These are phyloP conservation scores for Thermomyces lanuginosus DNA, from an alignment of 2,329 filamentous ascomycete species.

Conservation along the genomic window DNA sequence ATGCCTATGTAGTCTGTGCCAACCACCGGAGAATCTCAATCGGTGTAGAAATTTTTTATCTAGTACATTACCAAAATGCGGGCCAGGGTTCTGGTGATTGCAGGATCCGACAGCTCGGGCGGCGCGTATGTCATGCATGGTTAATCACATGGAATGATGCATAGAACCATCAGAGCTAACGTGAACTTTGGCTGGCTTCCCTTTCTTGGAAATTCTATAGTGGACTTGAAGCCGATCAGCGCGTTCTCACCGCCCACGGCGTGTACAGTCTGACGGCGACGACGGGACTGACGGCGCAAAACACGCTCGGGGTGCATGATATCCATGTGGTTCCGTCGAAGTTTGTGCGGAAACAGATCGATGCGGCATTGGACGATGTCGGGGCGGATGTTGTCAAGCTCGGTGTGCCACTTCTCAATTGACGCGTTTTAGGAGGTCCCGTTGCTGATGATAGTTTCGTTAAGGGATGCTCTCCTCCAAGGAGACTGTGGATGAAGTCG, in stretches of 20 bases:
- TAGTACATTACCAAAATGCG: slow-evolving; percentile 15
- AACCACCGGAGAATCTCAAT: too few relatives aligned
- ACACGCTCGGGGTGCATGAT: slow-evolving; percentile 67
- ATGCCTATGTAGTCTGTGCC: too few relatives aligned
- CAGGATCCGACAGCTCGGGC: slow-evolving; percentile 79
- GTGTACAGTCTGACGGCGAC: slow-evolving; percentile 96
- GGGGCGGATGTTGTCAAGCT: slow-evolving; percentile 84
- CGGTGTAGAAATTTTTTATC: too few relatives aligned
- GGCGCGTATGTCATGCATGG: slow-evolving; percentile 53
- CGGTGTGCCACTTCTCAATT: slow-evolving; percentile 47
- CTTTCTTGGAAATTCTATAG: too few relatives aligned
- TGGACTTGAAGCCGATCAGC: slow-evolving; percentile 88
- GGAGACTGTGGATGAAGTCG: slow-evolving; percentile 52
- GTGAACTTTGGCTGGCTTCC: too few relatives aligned
- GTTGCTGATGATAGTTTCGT: too few relatives aligned
- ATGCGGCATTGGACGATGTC: slow-evolving; percentile 69
- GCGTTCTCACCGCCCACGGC: slow-evolving; percentile 78
- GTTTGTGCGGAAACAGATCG: slow-evolving; percentile 73
- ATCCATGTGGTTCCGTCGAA: slow-evolving; percentile 63
- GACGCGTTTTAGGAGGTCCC: too few relatives aligned
- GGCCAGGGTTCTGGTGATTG: slow-evolving; percentile 56
- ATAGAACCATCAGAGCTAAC: too few relatives aligned
- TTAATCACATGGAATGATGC: too few relatives aligned
- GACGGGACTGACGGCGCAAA: slow-evolving; percentile 88
- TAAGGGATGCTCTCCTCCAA: slow-evolving; percentile 68